Percentiles rank a stretch among this genome's conserved stretches.
Conservation (phyloP, 805 yeast species). For the Blastobotrys parvus region DNA sequence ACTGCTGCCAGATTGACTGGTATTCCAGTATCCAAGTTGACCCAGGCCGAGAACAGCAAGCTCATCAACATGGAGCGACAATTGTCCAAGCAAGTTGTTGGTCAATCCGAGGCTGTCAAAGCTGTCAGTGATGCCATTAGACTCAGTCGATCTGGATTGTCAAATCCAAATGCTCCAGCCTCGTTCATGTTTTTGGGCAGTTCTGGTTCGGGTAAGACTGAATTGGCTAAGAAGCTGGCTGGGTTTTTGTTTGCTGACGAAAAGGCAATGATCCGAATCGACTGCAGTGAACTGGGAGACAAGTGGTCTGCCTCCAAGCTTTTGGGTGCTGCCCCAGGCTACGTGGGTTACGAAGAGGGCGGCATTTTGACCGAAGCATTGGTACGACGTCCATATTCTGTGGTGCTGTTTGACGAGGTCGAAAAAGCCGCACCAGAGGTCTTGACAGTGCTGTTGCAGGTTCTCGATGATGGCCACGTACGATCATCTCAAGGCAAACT, state of each 20-base stretch:
- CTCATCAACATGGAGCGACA: slow-evolving; percentile 91
- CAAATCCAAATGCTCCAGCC: slow-evolving; percentile 95
- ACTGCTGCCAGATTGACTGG: slow-evolving; percentile 96
- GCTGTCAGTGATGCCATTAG: slow-evolving; percentile 95
- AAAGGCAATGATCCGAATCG: slow-evolving; percentile 93
- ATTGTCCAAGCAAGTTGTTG: slow-evolving; percentile 76
- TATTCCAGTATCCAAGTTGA: slow-evolving; percentile 88
- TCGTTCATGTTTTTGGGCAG: slow-evolving; percentile 91
- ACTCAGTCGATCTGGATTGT: slow-evolving; percentile 85
- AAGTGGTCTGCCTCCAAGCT: slow-evolving; percentile 93
- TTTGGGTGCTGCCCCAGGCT: slow-evolving; percentile 96
- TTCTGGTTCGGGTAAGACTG: slow-evolving; percentile 98
- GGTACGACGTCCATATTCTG: slow-evolving; percentile 88
- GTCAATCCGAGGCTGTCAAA: slow-evolving; percentile 91
- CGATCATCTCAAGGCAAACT: slow-evolving; percentile 92
- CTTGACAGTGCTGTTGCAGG: slow-evolving; percentile 79
- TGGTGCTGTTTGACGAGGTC: slow-evolving; percentile 92
- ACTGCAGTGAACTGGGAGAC: slow-evolving; percentile 93
- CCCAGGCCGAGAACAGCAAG: slow-evolving; percentile 91
- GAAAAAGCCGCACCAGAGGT: slow-evolving; percentile 99
- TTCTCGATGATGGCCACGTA: slow-evolving; percentile 93
- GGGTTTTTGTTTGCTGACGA: slow-evolving; percentile 95
- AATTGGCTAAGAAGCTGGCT: slow-evolving; percentile 92
- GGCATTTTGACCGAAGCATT: slow-evolving; percentile 92
- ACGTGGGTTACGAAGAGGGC: slow-evolving; percentile 95